phyloP scores from a whole-genome alignment of 2,329 filamentous ascomycete genomes.

The Aspergillus pseudonomiae region DNA sequence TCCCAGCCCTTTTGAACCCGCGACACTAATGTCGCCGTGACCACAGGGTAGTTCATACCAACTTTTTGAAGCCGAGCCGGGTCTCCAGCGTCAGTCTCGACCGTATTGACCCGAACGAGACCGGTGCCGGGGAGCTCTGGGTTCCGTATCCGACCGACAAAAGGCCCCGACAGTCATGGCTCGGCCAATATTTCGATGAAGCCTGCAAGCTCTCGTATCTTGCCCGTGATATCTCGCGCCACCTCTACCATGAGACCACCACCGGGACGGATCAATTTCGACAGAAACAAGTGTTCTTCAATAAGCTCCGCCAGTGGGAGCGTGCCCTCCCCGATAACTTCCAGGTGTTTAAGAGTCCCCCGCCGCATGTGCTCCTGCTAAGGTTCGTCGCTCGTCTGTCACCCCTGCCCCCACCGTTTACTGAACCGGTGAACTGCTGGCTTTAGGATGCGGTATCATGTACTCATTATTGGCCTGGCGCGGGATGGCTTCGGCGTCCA shows the following conservation, averaged over 20 bases:
- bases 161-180: conserved; percentile 11
- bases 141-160: conserved; percentile 18
- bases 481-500: conserved; percentile 21
- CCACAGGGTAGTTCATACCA: conserved; percentile 23
- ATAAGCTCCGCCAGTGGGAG: conserved; percentile 19
- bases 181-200: conserved; percentile 25
- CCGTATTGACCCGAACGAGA: conserved; percentile 14
- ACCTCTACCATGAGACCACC: not conserved
- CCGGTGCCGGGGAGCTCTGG: conserved; percentile 14
- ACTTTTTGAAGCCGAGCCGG: conserved; percentile 22
- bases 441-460: conserved; percentile 31
- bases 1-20: not conserved
- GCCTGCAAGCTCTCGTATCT: conserved; percentile 24
- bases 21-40: not conserved
- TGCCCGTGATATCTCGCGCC: conserved; percentile 22
- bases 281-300: conserved; percentile 16
- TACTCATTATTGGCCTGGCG: conserved; percentile 30
- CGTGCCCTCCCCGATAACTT: conserved; percentile 12
- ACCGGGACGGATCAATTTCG: not conserved
- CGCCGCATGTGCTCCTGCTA: conserved; percentile 22
- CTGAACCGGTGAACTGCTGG: not conserved
- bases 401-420: not conserved
- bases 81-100: conserved; percentile 18
- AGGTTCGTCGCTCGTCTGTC: conserved; percentile 8
- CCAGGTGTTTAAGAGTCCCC: not conserved